Base-by-base conservation (phyloP, 257 asterid species). In the Solanum sparsipilum region DNA sequence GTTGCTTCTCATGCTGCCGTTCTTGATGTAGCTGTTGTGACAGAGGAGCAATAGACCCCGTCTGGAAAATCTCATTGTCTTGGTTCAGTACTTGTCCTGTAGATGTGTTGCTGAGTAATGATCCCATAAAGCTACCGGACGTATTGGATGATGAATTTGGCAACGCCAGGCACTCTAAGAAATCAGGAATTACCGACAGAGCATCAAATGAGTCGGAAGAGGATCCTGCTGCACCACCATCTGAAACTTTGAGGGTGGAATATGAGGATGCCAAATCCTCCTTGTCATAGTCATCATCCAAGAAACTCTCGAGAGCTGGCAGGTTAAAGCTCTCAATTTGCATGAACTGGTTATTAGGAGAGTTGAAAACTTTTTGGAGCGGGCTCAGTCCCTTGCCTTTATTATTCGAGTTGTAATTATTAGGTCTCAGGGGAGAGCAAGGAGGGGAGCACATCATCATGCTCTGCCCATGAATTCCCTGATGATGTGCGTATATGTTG, bases 311-410 rank as follows among this genome's bases (percentile, higher is more conserved):
- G 1, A 94, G 94, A 1, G 98, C 94, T 0, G 97, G 97, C 76
- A 94, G 41, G 29, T 95, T 91, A 27, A 93, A 91, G 93, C 90
- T 92, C 86, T 94, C 96, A 0, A 93, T 92, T 46, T 92, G 93
- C 94, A 94, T 91, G 86, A 90, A 92, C 79, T 94, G 97, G 83
- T 90, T 93, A 67, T 89, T 92, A 1, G 98, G 96, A 5, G 98
- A 94, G 87, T 93, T 94, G 88, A 94, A 90, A 9, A 94, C 95
- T 76, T 91, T 91, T 82, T 94, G 94, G 15, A 96, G 94, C 0
- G 98, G 98, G 88, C 98, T 94, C 84, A 91, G 9, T 27, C 96
- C 98, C 88, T 93, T 96, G 29, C 95, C 95, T 91, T 91, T 93
- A 13, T 76, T 83, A 12, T 12, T 38, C 9, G 63, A 38, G 84